These are phyloP conservation scores for Russula earlei DNA, from an alignment of 768 basidiomycete species.

Conservation along the genomic window DNA sequence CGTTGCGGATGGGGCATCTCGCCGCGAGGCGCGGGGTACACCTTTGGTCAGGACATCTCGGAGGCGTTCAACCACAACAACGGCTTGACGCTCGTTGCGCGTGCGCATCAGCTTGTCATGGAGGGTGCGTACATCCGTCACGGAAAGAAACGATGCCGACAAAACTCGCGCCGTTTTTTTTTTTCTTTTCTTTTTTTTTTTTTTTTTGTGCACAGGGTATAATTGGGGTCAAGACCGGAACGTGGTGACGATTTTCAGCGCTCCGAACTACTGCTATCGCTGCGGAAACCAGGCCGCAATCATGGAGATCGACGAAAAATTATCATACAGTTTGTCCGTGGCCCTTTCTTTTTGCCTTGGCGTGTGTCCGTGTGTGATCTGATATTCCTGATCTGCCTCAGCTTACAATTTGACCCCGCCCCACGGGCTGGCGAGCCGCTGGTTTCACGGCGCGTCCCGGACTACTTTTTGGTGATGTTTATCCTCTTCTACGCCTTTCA, in stretches of 20 bases:
- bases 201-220: slow-evolving; percentile 52
- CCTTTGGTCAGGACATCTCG: slow-evolving; percentile 97
- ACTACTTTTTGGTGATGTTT: slow-evolving; percentile 77
- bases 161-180: background rate
- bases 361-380: slow-evolving; percentile 5
- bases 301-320: slow-evolving; percentile 99
- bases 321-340: slow-evolving; percentile 88
- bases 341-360: background rate
- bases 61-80: slow-evolving; percentile 99
- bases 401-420: slow-evolving; percentile 99
- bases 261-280: slow-evolving; percentile 99
- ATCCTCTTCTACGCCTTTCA: background rate
- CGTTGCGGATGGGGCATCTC: slow-evolving; percentile 99
- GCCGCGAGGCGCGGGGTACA: slow-evolving; percentile 97
- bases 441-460: slow-evolving; percentile 89
- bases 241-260: slow-evolving; percentile 98
- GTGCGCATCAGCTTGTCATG: slow-evolving; percentile 94
- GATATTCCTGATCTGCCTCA: slow-evolving; percentile 26
- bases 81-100: slow-evolving; percentile 88
- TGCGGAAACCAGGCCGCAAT: slow-evolving; percentile 99
- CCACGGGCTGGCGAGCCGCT: slow-evolving; percentile 97
- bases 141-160: background rate
- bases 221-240: slow-evolving; percentile 99
- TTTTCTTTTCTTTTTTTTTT: no score
- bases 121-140: slow-evolving; percentile 54